These are phyloP conservation scores for Pyrus betulifolia DNA, from an alignment of 306 rosid species.

Conservation along the genomic window DNA sequence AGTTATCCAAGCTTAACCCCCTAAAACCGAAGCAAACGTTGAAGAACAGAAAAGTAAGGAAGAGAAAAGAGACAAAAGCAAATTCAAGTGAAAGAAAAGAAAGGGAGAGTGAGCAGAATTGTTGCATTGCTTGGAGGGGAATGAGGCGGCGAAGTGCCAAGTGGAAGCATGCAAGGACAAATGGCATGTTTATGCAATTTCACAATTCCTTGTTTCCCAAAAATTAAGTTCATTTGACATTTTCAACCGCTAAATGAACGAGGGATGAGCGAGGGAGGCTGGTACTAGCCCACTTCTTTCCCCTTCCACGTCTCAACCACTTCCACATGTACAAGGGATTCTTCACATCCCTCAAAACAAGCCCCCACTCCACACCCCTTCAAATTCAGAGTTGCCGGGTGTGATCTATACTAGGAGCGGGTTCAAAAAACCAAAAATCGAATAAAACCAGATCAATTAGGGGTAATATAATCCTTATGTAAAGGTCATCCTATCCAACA, in stretches of 20 bases:
- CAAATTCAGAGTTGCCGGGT: too few species aligned
- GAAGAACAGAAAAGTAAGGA: too few species aligned
- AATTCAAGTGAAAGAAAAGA: too few species aligned
- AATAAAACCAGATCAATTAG: too few species aligned
- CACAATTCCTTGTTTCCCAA: background rate
- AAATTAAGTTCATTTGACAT: too few species aligned
- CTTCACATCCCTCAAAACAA: background rate
- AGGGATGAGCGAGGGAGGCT: constrained; percentile 3
- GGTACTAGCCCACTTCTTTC: background rate
- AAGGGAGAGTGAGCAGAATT: background rate
- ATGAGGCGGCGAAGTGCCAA: background rate
- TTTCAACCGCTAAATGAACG: constrained; percentile 28
- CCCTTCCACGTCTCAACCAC: background rate
- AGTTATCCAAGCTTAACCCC: too few species aligned
- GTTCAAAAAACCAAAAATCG: too few species aligned
- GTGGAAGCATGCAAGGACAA: background rate
- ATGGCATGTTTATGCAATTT: background rate
- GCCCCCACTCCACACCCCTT: too few species aligned
- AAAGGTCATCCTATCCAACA: too few species aligned
- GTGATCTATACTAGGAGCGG: rapidly evolving
- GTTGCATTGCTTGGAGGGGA: background rate
- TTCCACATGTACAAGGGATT: background rate
- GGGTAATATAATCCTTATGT: too few species aligned
- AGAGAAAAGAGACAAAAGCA: background rate
- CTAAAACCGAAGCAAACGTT: too few species aligned